Conservation (phyloP, 805 yeast species). For the Cyberlindnera maritima region DNA sequence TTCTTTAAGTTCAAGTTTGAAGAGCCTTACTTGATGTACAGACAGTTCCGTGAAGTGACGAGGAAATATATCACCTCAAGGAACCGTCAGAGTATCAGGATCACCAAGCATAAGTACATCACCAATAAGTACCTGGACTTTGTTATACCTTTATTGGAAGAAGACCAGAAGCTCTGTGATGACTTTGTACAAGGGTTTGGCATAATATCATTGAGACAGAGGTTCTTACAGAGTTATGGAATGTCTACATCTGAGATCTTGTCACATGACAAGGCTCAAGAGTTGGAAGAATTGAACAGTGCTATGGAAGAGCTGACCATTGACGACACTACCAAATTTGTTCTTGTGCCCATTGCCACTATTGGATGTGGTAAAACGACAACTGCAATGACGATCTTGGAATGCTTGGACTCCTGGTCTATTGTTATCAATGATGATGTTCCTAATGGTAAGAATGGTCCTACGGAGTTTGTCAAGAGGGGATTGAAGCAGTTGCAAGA, state of each 20-base stretch:
- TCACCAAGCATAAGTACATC: slow-evolving; percentile 54
- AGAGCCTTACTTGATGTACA: slow-evolving; percentile 88
- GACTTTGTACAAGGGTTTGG: slow-evolving; percentile 60
- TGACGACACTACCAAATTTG: slow-evolving; percentile 46
- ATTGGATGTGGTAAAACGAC: slow-evolving; percentile 97
- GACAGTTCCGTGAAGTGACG: slow-evolving; percentile 89
- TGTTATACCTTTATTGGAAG: slow-evolving; percentile 52
- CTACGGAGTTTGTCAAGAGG: slow-evolving; percentile 44
- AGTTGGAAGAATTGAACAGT: slow-evolving; percentile 37
- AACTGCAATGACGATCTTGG: slow-evolving; percentile 54
- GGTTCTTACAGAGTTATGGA: slow-evolving; percentile 53
- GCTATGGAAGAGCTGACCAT: slow-evolving; percentile 34
- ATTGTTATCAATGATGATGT: slow-evolving; percentile 83
- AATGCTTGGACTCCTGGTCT: slow-evolving; percentile 55
- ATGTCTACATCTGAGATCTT: slow-evolving; percentile 59
- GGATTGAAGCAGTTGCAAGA: slow-evolving; percentile 40
- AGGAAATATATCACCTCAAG: slow-evolving; percentile 43
- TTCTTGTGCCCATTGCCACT: slow-evolving; percentile 81
- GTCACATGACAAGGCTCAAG: slow-evolving; percentile 38
- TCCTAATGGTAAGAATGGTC: slow-evolving; percentile 42
- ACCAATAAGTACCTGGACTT: slow-evolving; percentile 69
- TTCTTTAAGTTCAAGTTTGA: slow-evolving; percentile 94
- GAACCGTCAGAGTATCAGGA: slow-evolving; percentile 34
- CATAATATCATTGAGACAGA: slow-evolving; percentile 67
- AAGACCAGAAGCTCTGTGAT: slow-evolving; percentile 44